A percentile compares a stretch with the other conserved stretches of the same genome.
phyloP scores from a whole-genome alignment of 495 filamentous ascomycete species.

The Podospora australis region DNA sequence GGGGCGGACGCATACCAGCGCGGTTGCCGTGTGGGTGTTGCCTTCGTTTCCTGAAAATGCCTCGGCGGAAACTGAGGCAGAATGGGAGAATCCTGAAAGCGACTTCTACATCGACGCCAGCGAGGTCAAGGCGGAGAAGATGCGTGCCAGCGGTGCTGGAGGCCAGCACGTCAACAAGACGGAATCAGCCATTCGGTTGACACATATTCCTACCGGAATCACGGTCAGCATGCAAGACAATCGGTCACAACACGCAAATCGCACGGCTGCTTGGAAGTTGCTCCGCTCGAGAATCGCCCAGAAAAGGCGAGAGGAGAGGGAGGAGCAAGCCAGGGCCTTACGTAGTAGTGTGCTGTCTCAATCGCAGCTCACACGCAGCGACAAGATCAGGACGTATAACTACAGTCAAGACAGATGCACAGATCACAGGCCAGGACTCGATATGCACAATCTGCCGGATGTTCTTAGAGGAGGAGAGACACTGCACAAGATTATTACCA shows the following conservation, averaged over 20 bases:
- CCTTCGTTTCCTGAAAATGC: constrained; percentile 67
- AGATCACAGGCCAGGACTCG: constrained; percentile 82
- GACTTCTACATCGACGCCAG: constrained; percentile 84
- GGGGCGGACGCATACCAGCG: constrained; percentile 88
- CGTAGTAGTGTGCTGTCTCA: constrained; percentile 69
- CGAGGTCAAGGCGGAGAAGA: constrained; percentile 81
- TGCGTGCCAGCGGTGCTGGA: constrained; percentile 86
- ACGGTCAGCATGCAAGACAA: constrained; percentile 88
- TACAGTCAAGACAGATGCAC: constrained; percentile 89
- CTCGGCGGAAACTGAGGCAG: constrained; percentile 40
- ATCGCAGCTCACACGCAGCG: constrained; percentile 76
- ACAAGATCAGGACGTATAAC: constrained; percentile 95
- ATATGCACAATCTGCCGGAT: constrained; percentile 73
- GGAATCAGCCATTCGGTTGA: constrained; percentile 89
- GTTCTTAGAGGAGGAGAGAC: constrained; percentile 67
- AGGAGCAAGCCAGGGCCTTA: constrained; percentile 69
- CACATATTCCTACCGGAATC: constrained; percentile 81
- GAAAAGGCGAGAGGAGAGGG: constrained; percentile 69
- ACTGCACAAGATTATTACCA: constrained; percentile 73
- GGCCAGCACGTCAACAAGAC: constrained; percentile 99
- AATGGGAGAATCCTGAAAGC: constrained; percentile 74
- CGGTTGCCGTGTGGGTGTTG: constrained; percentile 83
- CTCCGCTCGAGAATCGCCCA: constrained; percentile 80
- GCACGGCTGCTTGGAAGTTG: constrained; percentile 77
- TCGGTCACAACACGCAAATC: constrained; percentile 83